Conservation (phyloP, 768 basidiomycete genomes). For the Chlorophyllum brunneum region DNA sequence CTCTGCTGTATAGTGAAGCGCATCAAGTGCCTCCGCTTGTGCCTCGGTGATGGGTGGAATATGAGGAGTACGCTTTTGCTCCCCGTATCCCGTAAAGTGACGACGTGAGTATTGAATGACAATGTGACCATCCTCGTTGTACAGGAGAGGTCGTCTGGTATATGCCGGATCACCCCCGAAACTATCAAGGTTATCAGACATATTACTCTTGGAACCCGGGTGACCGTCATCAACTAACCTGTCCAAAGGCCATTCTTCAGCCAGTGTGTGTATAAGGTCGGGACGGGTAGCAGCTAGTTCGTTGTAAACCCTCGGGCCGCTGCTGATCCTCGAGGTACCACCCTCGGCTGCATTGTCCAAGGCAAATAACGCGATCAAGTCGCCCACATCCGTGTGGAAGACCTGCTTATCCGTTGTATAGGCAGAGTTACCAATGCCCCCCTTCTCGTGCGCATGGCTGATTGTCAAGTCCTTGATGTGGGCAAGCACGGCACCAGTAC, state of each 20-base stretch:
- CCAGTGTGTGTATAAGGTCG: slow-evolving; percentile 36
- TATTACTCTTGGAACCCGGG: not conserved
- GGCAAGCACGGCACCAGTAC: slow-evolving; percentile 37
- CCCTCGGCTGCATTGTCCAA: slow-evolving; percentile 40
- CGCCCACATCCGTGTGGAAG: slow-evolving; percentile 46
- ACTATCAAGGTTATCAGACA: slow-evolving; percentile 17
- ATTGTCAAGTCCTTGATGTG: slow-evolving; percentile 45
- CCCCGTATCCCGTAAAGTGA: slow-evolving; percentile 38
- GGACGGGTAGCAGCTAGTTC: slow-evolving; percentile 42
- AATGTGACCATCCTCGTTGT: slow-evolving; percentile 34
- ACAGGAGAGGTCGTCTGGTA: slow-evolving; percentile 34
- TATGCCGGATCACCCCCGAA: slow-evolving; percentile 35
- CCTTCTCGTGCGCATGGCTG: slow-evolving; percentile 37
- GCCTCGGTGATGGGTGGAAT: slow-evolving; percentile 46
- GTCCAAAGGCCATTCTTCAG: slow-evolving; percentile 42
- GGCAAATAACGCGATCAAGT: slow-evolving; percentile 41
- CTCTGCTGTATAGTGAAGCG: slow-evolving; percentile 40
- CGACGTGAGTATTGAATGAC: slow-evolving; percentile 46
- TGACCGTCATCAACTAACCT: slow-evolving; percentile 19
- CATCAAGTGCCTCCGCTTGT: slow-evolving; percentile 46
- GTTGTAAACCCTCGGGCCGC: slow-evolving; percentile 40
- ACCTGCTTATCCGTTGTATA: slow-evolving; percentile 49
- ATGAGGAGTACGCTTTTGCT: slow-evolving; percentile 29
- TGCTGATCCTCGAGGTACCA: slow-evolving; percentile 42
- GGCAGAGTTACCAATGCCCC: slow-evolving; percentile 39